Evolutionary conservation across 139 green algal genomes (phyloP).

Genomic region (Chlamydomonas eustigma): DNA sequence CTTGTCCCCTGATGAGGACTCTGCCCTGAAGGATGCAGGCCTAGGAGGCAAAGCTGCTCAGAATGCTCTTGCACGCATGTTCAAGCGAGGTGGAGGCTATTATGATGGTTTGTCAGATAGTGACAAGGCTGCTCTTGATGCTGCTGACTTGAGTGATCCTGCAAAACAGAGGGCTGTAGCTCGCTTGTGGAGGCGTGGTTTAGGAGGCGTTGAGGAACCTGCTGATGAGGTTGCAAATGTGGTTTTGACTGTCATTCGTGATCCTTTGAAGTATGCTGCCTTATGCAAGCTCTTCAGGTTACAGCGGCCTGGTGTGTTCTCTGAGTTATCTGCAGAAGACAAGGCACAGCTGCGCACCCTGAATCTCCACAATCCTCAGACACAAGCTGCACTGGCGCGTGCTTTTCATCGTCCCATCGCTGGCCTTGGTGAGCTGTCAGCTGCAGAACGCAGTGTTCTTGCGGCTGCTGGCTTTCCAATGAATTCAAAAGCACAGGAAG

Average conservation of each 20-base stretch:
- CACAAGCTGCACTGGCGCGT: not conserved
- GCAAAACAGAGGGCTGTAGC: not conserved
- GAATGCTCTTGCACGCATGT: not conserved
- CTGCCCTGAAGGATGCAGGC: not conserved
- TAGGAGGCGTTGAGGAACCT: not conserved
- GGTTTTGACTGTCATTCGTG: not conserved
- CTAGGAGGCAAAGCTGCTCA: not conserved
- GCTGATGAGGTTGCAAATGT: not conserved
- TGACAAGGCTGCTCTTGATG: not conserved
- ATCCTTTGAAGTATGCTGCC: not conserved
- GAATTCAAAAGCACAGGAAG: not conserved
- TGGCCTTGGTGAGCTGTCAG: not conserved
- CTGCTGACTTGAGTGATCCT: not conserved
- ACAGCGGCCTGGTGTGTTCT: not conserved
- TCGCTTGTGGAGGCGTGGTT: not conserved
- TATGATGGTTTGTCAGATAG: slow-evolving; percentile 2
- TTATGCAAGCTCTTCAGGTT: not conserved
- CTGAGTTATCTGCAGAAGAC: not conserved
- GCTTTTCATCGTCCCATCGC: not conserved
- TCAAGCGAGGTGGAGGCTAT: not conserved
- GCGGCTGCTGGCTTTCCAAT: not conserved
- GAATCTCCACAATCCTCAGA: not conserved
- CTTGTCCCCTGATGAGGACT: not conserved
- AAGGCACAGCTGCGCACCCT: not conserved
- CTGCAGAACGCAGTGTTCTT: not conserved